These are phyloP conservation scores for Colletotrichum lentis DNA, from an alignment of 2,329 filamentous ascomycete species.

Conservation along the genomic window DNA sequence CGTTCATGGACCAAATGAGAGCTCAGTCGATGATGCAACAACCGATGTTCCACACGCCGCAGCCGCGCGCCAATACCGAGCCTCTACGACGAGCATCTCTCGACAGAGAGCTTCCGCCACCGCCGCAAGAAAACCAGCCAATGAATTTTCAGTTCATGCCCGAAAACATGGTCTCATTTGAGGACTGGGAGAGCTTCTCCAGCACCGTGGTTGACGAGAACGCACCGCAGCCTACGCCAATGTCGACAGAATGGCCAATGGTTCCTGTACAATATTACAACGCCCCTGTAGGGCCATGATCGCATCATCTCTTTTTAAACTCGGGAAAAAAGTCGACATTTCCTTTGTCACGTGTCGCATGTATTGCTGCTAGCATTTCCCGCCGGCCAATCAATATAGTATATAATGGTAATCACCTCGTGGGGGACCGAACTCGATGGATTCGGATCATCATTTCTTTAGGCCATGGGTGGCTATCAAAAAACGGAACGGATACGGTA, in stretches of 20 bases:
- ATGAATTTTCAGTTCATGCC: constrained; percentile 57
- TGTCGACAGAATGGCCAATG: constrained; percentile 42
- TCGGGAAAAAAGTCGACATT: constrained; percentile 23
- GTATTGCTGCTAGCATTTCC: constrained; percentile 29
- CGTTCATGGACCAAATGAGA: constrained; percentile 37
- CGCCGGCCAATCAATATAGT: constrained; percentile 35
- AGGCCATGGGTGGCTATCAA: constrained; percentile 26
- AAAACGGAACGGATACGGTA: constrained; percentile 30
- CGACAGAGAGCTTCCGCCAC: constrained; percentile 38
- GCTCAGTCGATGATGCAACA: constrained; percentile 37
- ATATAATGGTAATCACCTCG: constrained; percentile 41
- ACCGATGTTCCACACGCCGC: constrained; percentile 33
- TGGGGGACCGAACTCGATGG: constrained; percentile 32
- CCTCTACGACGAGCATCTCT: constrained; percentile 35
- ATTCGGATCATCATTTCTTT: constrained; percentile 26
- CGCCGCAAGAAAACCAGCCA: constrained; percentile 38
- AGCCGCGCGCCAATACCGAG: constrained; percentile 32
- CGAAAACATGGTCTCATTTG: constrained; percentile 48
- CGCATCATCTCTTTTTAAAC: constrained; percentile 14
- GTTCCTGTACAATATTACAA: constrained; percentile 42
- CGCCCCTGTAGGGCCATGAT: constrained; percentile 38
- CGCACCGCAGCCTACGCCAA: constrained; percentile 35
- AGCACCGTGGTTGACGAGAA: constrained; percentile 48
- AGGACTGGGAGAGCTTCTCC: constrained; percentile 53
- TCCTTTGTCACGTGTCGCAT: constrained; percentile 38